These are phyloP conservation scores for Hawksworthiomyces lignivorus DNA, from an alignment of 2,329 filamentous ascomycete species.

Conservation along the genomic window DNA sequence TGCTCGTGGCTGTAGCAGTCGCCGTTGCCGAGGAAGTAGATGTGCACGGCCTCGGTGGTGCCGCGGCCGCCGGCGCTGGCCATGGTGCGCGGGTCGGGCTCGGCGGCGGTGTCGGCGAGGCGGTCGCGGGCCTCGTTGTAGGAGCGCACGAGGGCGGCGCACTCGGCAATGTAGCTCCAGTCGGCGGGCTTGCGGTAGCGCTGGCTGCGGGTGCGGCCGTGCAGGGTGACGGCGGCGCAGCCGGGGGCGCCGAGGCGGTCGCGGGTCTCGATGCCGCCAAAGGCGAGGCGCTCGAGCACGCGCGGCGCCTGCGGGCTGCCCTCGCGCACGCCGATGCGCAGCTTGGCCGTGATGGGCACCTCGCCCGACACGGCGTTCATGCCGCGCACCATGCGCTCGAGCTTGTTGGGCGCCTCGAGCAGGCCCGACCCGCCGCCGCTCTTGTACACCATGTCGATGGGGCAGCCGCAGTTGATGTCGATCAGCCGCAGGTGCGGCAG, in stretches of 20 bases:
- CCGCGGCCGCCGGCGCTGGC: slow-evolving; percentile 52
- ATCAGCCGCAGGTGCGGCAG: slow-evolving; percentile 82
- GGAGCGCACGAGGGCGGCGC: slow-evolving; percentile 72
- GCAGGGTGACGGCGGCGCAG: slow-evolving; percentile 89
- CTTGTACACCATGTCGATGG: slow-evolving; percentile 88
- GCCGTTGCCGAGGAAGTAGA: slow-evolving; percentile 93
- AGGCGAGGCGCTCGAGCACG: slow-evolving; percentile 72
- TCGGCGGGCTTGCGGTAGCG: slow-evolving; percentile 89
- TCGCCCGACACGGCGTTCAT: slow-evolving; percentile 93
- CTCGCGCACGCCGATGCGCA: slow-evolving; percentile 82
- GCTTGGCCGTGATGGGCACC: slow-evolving; percentile 89
- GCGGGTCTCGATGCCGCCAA: slow-evolving; percentile 67
- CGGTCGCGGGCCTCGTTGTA: slow-evolving; percentile 63
- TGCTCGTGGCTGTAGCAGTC: slow-evolving; percentile 92
- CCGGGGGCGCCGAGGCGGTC: slow-evolving; percentile 68
- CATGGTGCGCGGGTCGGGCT: slow-evolving; percentile 67
- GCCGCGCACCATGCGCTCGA: slow-evolving; percentile 89
- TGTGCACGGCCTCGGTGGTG: slow-evolving; percentile 41
- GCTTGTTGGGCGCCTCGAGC: slow-evolving; percentile 77
- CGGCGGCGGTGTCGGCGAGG: slow-evolving; percentile 66
- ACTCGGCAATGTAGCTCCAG: slow-evolving; percentile 91
- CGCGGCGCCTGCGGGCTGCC: slow-evolving; percentile 67
- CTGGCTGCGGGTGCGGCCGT: slow-evolving; percentile 89
- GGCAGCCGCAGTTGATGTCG: slow-evolving; percentile 94
- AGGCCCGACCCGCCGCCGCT: slow-evolving; percentile 84